phyloP scores from a whole-genome alignment of 2,329 filamentous ascomycete species.

The Neopestalotiopsis clavispora region DNA sequence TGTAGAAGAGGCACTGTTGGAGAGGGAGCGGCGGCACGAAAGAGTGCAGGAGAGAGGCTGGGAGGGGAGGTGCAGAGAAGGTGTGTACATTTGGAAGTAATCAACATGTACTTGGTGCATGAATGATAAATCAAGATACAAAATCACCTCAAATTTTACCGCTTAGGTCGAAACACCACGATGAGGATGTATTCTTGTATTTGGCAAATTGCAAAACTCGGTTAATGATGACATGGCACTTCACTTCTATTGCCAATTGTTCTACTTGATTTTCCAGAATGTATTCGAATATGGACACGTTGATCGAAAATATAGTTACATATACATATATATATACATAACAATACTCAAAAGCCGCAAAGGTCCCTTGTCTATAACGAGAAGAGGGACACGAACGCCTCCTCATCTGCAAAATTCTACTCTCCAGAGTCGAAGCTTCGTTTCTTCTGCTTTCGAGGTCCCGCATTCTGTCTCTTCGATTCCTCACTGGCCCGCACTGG shows the following conservation, averaged over 20 bases:
- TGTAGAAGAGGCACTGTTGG: constrained; percentile 49
- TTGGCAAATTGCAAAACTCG: too few species aligned
- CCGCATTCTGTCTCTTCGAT: background rate
- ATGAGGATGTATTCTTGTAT: too few species aligned
- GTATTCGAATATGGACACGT: too few species aligned
- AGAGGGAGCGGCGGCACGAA: constrained; percentile 43
- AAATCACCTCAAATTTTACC: too few species aligned
- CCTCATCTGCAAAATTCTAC: background rate
- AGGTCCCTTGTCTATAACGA: background rate
- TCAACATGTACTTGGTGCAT: too few species aligned
- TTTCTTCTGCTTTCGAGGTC: background rate
- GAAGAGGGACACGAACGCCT: background rate
- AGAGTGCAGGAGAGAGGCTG: constrained; percentile 44
- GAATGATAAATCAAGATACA: too few species aligned
- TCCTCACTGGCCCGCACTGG: background rate
- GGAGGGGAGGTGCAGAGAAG: constrained; percentile 45
- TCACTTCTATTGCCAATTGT: too few species aligned
- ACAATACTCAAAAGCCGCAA: background rate
- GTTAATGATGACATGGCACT: too few species aligned
- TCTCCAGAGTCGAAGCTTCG: background rate
- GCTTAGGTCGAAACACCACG: too few species aligned
- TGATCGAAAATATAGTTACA: too few species aligned
- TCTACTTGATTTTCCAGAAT: too few species aligned
- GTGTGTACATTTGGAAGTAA: constrained; percentile 3
- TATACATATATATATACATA: background rate